A percentile compares a stretch with the other conserved stretches of the same genome.
Evolutionary conservation across 2,329 filamentous ascomycete species (phyloP).

Genomic region (Lachnellula arida): DNA sequence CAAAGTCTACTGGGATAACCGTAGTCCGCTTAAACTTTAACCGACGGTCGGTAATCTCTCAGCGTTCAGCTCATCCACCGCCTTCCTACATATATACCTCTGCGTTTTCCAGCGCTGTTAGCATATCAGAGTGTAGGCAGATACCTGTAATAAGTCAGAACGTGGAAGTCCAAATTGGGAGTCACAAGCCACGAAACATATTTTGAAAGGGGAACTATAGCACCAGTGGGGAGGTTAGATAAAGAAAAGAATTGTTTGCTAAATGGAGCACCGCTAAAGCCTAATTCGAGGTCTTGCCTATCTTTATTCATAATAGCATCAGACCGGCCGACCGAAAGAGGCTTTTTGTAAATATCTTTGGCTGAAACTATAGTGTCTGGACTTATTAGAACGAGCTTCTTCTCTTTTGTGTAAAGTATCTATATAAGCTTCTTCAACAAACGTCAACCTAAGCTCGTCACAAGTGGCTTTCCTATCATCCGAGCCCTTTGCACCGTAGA

Average conservation of each 20-base stretch:
- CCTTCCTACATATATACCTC: slow-evolving; percentile 20
- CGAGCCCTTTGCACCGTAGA: slow-evolving; percentile 2
- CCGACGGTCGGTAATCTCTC: neutral
- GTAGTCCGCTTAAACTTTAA: neutral
- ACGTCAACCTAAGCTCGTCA: slow-evolving; percentile 3
- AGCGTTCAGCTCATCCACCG: slow-evolving; percentile 26
- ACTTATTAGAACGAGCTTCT: slow-evolving; percentile 20
- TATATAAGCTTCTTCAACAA: slow-evolving; percentile 5
- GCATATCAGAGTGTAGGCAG: slow-evolving; percentile 32
- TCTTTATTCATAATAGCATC: slow-evolving; percentile 18
- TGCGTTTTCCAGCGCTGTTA: slow-evolving; percentile 27
- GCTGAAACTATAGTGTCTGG: slow-evolving; percentile 18
- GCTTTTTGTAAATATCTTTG: slow-evolving; percentile 19
- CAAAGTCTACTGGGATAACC: too few relatives aligned
- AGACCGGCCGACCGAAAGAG: slow-evolving; percentile 11
- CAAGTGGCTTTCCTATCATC: slow-evolving; percentile 4
- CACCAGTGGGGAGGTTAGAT: too few relatives aligned
- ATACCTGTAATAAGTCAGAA: slow-evolving; percentile 6
- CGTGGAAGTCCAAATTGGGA: too few relatives aligned
- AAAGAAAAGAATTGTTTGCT: neutral
- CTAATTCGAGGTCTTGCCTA: slow-evolving; percentile 19
- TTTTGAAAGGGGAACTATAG: too few relatives aligned
- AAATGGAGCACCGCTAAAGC: slow-evolving; percentile 24
- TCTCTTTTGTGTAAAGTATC: slow-evolving; percentile 19
- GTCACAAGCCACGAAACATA: too few relatives aligned